These are phyloP conservation scores for Debaryomyces robertsiae DNA, from an alignment of 1,139 yeast species.

Conservation along the genomic window DNA sequence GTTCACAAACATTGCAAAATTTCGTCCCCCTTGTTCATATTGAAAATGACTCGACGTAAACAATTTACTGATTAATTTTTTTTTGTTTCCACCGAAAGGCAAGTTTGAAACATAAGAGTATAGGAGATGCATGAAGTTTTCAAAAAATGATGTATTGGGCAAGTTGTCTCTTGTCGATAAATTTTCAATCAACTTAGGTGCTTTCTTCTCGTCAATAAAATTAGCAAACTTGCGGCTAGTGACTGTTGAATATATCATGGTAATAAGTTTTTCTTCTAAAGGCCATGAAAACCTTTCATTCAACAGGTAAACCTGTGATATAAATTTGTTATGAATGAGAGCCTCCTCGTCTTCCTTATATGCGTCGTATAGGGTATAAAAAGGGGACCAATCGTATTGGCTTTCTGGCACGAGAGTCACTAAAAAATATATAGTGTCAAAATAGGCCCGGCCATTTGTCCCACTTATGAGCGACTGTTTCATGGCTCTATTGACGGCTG, in stretches of 20 bases:
- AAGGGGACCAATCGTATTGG: slow-evolving; percentile 28
- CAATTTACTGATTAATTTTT: slow-evolving; percentile 39
- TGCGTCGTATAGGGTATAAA: slow-evolving; percentile 25
- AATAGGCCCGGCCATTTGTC: neutral
- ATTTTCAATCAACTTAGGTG: slow-evolving; percentile 28
- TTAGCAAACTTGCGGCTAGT: slow-evolving; percentile 41
- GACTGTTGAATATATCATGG: slow-evolving; percentile 32
- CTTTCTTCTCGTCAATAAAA: slow-evolving; percentile 36
- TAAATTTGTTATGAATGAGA: slow-evolving; percentile 26
- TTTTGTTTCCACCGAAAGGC: slow-evolving; percentile 28
- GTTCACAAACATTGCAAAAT: slow-evolving; percentile 38
- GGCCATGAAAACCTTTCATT: slow-evolving; percentile 38
- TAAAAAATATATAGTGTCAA: slow-evolving; percentile 17
- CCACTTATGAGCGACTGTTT: neutral
- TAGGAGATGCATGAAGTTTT: slow-evolving; percentile 39
- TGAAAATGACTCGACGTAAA: slow-evolving; percentile 41
- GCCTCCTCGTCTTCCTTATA: slow-evolving; percentile 19
- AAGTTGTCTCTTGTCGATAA: slow-evolving; percentile 35
- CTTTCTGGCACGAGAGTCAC: slow-evolving; percentile 17
- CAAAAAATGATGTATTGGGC: slow-evolving; percentile 39
- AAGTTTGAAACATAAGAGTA: slow-evolving; percentile 38
- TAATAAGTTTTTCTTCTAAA: slow-evolving; percentile 36
- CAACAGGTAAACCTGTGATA: slow-evolving; percentile 34
- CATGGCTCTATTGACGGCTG: slow-evolving; percentile 19
- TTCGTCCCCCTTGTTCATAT: slow-evolving; percentile 28